These are phyloP conservation scores for Debaryomyces sp. DNA, from an alignment of 1,139 yeast species.

Conservation along the genomic window DNA sequence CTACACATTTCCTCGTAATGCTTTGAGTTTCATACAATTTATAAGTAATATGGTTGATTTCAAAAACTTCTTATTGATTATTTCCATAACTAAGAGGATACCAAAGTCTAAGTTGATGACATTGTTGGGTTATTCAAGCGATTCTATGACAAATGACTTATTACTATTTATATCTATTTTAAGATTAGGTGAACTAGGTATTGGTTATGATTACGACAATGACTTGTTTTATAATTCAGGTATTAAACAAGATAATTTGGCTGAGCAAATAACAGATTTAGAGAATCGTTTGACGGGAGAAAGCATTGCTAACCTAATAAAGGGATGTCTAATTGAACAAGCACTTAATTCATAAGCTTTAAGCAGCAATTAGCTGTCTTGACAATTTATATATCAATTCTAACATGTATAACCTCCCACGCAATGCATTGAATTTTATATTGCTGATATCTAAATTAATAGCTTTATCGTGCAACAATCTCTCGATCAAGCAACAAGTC, in stretches of 20 bases:
- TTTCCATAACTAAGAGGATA: slow-evolving; percentile 28
- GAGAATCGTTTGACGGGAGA: slow-evolving; percentile 27
- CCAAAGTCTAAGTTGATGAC: slow-evolving; percentile 24
- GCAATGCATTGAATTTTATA: slow-evolving; percentile 32
- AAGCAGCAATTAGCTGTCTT: neutral
- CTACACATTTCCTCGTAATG: slow-evolving; percentile 25
- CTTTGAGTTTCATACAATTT: slow-evolving; percentile 23
- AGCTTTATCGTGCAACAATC: slow-evolving; percentile 20
- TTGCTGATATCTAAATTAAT: slow-evolving; percentile 30
- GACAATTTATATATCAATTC: slow-evolving; percentile 14
- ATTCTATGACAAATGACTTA: slow-evolving; percentile 21
- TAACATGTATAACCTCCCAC: slow-evolving; percentile 31
- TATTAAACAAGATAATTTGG: slow-evolving; percentile 12
- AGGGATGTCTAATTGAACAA: slow-evolving; percentile 29
- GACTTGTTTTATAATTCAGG: slow-evolving; percentile 27
- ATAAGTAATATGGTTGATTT: slow-evolving; percentile 29
- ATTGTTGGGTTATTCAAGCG: slow-evolving; percentile 28
- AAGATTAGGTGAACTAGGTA: slow-evolving; percentile 31
- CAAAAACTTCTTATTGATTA: slow-evolving; percentile 31
- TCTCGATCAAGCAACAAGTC: slow-evolving; percentile 35
- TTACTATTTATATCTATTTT: slow-evolving; percentile 27
- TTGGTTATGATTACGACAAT: slow-evolving; percentile 27
- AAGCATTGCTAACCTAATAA: slow-evolving; percentile 30
- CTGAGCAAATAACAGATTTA: slow-evolving; percentile 24
- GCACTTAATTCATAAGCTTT: slow-evolving; percentile 17